Base-by-base conservation (phyloP, 2,329 filamentous ascomycete genomes). In the Botryosphaeria agaves region DNA sequence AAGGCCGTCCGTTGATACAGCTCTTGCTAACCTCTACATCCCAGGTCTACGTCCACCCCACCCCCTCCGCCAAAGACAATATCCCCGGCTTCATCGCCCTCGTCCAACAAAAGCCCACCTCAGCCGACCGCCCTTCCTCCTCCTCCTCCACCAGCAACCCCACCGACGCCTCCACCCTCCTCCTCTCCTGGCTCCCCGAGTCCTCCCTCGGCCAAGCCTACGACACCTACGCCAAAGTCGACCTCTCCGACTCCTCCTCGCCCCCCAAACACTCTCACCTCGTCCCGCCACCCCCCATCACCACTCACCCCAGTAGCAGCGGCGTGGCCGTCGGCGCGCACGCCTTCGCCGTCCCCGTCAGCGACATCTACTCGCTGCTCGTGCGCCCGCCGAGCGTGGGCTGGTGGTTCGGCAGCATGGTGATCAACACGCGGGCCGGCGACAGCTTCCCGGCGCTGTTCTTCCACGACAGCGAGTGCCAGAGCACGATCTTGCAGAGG, bases 321-420 rank as follows among this genome's bases (percentile, higher is more conserved):
- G n/a, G n/a, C n/a, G n/a, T n/a, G n/a, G 69, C 77, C 1, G 60
- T 72, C 29, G 85, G 85, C 3, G 71, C 78, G 28, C 94, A 93
- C 49, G 74, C 89, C 1, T 98, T 98, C 48, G 84, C 87, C 2
- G 69, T 98, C 5, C 89, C 89, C 2, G 69, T 95, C 18, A 82
- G 73, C 40, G 80, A 87, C 38, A 76, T 98, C 36, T 98, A 91
- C 55, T 92, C 82, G 17, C 64, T 98, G 4, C 65, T 93, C 5
- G 76, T 98, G 23, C 73, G 89, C 2, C 87, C 87, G 3, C 91
- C 89, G 4, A 94, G 83, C 49, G 57, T 93, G 5, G 91, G 89
- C 11, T 98, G 89, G 91, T 98, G 89, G 89, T 94, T 91, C 51
- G 89, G 89, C 19, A 93, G 84, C 38, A 57, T 98, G 17, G 77